Base-by-base conservation (phyloP, 176 grass and related monocot genomes). In the Cenchrus americanus region DNA sequence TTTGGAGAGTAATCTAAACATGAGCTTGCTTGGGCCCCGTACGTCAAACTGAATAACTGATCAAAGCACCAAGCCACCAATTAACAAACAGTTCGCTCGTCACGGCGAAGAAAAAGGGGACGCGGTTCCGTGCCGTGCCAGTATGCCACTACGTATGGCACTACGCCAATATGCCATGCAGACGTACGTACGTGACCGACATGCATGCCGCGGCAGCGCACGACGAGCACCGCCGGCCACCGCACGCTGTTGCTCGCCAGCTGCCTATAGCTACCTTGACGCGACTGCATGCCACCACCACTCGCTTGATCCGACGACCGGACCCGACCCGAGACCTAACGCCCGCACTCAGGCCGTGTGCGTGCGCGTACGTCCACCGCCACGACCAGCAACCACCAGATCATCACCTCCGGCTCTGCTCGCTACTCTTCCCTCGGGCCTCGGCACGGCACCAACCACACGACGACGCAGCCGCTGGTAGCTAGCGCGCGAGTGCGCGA, bases 241-340 rank as follows among this genome's bases (percentile, higher is more conserved):
- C 5, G 53, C 54, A 21, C 21, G 21, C 57, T 59, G 57, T 59
- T 59, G 57, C 57, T 59, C 57, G 57, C 57, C 57, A 59, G 57
- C 57, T 54, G 18, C 52, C 5, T 10, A 61, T 10, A 61, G 18
- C n/a, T 60, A 21, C 58, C 9, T 5, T 2, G 58, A 61, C 58
- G 58, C 23, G 58, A 61, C 58, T 12, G 10, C 7, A 2, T 2
- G 8, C 50, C n/a, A 11, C 62, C 71, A 68, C 60, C 68, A 67
- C 61, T 59, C 0, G 8, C 50, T 4, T n/a, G n/a, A n/a, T n/a
- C 52, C 67, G 10, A 57, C 84, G 58, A 64, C 66, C 59, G 26
- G 49, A 37, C 71, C 30, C 30, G 64, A 67, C 65, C 34, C 15
- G 23, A 5, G 42, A 86, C 70, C 85, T 82, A 87, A 81, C 78